Base-by-base conservation (phyloP, 441 rosid genomes). In the Aquilaria agallochum region DNA sequence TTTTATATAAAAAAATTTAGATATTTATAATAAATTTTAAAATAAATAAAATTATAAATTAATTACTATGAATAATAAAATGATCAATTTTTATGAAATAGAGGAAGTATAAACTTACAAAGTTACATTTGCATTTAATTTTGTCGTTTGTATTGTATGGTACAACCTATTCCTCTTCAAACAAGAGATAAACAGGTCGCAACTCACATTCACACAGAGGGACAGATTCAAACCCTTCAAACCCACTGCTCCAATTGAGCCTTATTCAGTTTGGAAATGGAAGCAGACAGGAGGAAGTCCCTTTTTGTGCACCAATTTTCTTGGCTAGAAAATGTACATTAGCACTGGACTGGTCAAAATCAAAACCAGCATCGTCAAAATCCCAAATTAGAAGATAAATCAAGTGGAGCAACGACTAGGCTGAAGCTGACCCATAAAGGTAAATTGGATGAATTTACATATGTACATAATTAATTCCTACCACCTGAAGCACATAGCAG, bases 381-480 rank as follows among this genome's bases (percentile, higher is more conserved):
- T 31, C 72, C 58, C 59, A 60, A 20, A 50, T 68, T 53, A 30
- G 66, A 44, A 15, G n/a, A 45, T 40, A 59, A 49, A 56, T 65
- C 55, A 50, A 36, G 59, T 27, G 3, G 57, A 47, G 44, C 30
- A 63, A 58, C 47, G 70, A 55, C 65, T 46, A 61, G 60, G 58
- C 10, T 60, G 47, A 60, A 15, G 59, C 59, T 63, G 51, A 60
- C 51, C 58, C 5, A 36, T 36, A 8, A 4, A 36, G 6, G 40
- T 34, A 34, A 34, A 75, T 68, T 54, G 56, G 63, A 62, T 64
- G 72, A 69, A 48, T 62, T 71, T 71, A 62, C 65, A 68, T 67
- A 70, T 72, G 68, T 72, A 75, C 69, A 79, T 65, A 72, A 73
- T 55, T 69, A 51, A 72, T 79, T 63, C 53, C 74, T 45, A 65